Percentiles rank a stretch among this genome's conserved stretches.
Conservation (phyloP, 768 basidiomycete genomes). For the Macrolepiota dolichaula region DNA sequence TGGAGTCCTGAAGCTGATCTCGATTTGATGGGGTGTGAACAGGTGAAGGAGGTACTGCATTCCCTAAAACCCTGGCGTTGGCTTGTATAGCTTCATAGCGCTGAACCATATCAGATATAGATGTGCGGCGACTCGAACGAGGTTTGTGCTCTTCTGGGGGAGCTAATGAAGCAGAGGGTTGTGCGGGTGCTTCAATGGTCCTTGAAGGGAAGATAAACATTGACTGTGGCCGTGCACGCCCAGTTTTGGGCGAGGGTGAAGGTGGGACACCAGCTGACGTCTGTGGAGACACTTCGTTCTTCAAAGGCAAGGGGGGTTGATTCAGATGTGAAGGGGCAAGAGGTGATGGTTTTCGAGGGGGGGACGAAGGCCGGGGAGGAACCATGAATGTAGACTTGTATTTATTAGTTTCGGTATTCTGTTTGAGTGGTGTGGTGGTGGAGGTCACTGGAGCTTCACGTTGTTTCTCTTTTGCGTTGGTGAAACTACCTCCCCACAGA, state of each 20-base stretch:
- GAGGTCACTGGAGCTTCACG: conserved; percentile 12
- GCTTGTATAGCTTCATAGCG: conserved; percentile 65
- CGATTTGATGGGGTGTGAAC: conserved; percentile 5
- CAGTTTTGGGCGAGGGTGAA: conserved; percentile 20
- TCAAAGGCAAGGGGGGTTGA: not conserved
- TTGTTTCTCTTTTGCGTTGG: conserved; percentile 38
- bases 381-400: conserved; percentile 3
- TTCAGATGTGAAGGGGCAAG: not conserved
- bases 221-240: conserved; percentile 74
- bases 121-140: conserved; percentile 50
- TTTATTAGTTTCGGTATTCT: not conserved
- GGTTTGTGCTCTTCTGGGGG: conserved; percentile 45
- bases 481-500: conserved; percentile 62
- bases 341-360: conserved; percentile 5
- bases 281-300: conserved; percentile 18
- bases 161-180: conserved; percentile 33
- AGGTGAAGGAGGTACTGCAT: conserved; percentile 18
- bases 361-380: conserved; percentile 11
- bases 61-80: not conserved
- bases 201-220: conserved; percentile 69
- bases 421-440: not conserved
- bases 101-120: conserved; percentile 86
- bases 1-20: not conserved
- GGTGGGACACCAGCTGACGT: conserved; percentile 15
- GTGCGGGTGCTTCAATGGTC: conserved; percentile 36